Evolutionary conservation across 192 early-diverging fungal genomes (phyloP), one percentile per base, ranked within the genome.

Genomic region (Hyaloraphidium curvatum): DNA sequence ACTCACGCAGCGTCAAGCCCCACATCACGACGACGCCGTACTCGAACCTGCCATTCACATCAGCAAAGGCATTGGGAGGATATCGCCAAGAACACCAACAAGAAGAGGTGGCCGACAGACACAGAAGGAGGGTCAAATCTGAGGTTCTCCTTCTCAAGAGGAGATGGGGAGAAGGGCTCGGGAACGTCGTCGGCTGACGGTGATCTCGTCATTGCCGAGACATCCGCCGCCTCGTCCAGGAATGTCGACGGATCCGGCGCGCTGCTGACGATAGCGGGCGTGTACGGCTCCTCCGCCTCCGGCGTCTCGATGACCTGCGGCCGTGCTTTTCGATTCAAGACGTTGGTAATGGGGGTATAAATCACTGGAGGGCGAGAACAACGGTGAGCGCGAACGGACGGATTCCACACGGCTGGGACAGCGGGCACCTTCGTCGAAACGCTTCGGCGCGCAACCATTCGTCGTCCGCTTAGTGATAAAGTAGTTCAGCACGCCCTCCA

Each of bases 1-100:
- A 89, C 57, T 97, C 89, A 17, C 72, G 60, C 52, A 80, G 77
- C 23, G 78, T 74, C 79, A 90, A 85, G 28, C 89, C 90, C 93
- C 93, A 97, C 58, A 97, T 81, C 0, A 97, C 93, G 16, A 89
- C 76, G 2, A 93, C 93, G 28, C 93, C 93, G 62, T 93, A 97
- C 59, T 91, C 90, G 63, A 97, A 97, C 33, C n/a, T n/a, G 43
- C 82, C 76, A 58, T 91, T 78, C 35, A 88, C n/a, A n/a, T 96
- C 88, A 30, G 75, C 64, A 3, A 56, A 58, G 31, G 63, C 63
- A 0, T 63, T 59, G 9, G 59, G 59, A 23, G 61, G 59, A 57
- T 68, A 72, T 11, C 62, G 55, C 55, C 66, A 72, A 16, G 67
- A 64, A 53, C 66, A 62, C 59, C 68, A 72, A 14, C 68, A 66